Conservation (phyloP, 257 asterid genomes). For the Cynanchum wilfordii region DNA sequence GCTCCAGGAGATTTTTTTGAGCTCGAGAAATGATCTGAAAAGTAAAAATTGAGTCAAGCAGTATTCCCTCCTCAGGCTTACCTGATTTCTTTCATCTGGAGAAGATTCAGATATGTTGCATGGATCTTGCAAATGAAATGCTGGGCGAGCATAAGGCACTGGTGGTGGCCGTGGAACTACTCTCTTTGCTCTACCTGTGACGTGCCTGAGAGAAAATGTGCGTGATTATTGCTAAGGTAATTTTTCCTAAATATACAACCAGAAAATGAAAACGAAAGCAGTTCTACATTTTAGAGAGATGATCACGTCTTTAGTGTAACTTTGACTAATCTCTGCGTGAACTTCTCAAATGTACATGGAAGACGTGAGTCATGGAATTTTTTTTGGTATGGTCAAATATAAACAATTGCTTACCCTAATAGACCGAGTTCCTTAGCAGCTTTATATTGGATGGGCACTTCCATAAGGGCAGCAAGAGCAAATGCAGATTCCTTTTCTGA, state of each 20-base stretch:
- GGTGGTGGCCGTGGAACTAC: slow-evolving; percentile 63
- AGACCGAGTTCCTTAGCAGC: slow-evolving; percentile 56
- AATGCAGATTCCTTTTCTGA: slow-evolving; percentile 67
- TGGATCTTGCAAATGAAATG: slow-evolving; percentile 26
- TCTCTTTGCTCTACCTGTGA: slow-evolving; percentile 58
- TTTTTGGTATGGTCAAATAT: neutral
- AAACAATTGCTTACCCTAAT: slow-evolving; percentile 49
- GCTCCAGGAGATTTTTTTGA: neutral
- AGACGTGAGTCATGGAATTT: neutral
- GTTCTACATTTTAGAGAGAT: neutral
- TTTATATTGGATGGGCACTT: slow-evolving; percentile 70
- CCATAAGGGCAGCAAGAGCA: slow-evolving; percentile 92
- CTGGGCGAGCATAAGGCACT: slow-evolving; percentile 33
- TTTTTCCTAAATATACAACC: neutral
- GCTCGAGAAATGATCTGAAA: neutral
- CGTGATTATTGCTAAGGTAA: slow-evolving; percentile 1
- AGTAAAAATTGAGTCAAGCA: neutral
- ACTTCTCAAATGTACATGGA: neutral
- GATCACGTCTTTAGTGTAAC: neutral
- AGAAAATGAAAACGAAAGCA: neutral
- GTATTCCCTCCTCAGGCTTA: slow-evolving; percentile 6
- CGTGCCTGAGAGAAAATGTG: slow-evolving; percentile 30
- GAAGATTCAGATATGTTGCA: slow-evolving; percentile 28
- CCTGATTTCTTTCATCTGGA: slow-evolving; percentile 56
- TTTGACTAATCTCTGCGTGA: neutral